These are phyloP conservation scores for Dothideomycetes sp. DNA, from an alignment of 2,329 filamentous ascomycete species.

Conservation along the genomic window DNA sequence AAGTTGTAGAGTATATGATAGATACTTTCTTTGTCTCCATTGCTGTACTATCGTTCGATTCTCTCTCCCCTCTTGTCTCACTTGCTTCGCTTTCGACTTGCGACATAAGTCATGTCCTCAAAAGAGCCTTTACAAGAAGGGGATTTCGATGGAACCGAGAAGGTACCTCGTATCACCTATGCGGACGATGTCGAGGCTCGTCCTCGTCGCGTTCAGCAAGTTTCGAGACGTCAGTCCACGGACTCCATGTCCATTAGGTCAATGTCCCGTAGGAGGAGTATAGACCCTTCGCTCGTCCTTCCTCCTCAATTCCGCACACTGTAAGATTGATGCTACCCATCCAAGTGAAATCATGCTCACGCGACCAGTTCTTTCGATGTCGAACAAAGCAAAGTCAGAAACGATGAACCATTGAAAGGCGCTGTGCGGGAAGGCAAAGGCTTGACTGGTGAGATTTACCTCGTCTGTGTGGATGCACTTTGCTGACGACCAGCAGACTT, in stretches of 20 bases:
- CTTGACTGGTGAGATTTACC: constrained; percentile 24
- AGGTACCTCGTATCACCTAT: constrained; percentile 21
- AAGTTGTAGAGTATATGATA: too few relatives aligned
- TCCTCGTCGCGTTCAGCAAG: constrained; percentile 18
- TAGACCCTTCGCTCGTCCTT: constrained; percentile 35
- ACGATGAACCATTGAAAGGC: constrained; percentile 19
- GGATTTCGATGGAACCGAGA: neutral
- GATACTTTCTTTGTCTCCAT: too few relatives aligned
- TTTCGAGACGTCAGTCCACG: constrained; percentile 21
- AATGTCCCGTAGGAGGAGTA: constrained; percentile 27
- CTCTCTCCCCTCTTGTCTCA: neutral
- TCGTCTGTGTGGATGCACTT: constrained; percentile 1
- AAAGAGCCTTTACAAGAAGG: neutral
- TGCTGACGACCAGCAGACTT: constrained; percentile 19
- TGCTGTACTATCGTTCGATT: neutral
- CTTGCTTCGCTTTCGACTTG: too few relatives aligned
- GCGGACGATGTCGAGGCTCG: constrained; percentile 28
- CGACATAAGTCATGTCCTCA: too few relatives aligned
- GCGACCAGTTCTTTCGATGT: constrained; percentile 33
- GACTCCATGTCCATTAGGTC: constrained; percentile 30
- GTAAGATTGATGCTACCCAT: constrained; percentile 13
- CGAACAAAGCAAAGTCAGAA: constrained; percentile 25
- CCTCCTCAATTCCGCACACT: constrained; percentile 37
- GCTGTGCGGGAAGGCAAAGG: constrained; percentile 25
- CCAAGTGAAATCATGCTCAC: constrained; percentile 7